Evolutionary conservation across 78 protist species (phyloP).

Genomic region (Dictyostelium citrinum): DNA sequence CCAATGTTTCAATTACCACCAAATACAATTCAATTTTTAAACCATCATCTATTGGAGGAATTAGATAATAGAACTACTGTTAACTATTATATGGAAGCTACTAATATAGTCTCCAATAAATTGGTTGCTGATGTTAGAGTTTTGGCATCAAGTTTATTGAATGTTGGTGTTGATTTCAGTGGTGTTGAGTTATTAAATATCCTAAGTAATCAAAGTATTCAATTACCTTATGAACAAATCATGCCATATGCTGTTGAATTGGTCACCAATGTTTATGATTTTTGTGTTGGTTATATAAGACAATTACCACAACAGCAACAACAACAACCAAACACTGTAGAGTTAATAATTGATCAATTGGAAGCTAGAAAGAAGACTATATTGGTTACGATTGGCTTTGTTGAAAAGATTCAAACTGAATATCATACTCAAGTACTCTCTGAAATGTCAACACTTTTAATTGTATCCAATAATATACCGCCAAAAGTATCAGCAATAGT

Average conservation of each 20-base stretch:
- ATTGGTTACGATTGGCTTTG: constrained; percentile 31
- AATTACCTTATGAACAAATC: constrained; percentile 1
- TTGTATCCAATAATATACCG: constrained; percentile 40
- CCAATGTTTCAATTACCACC: background rate
- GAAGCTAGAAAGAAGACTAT: constrained; percentile 42
- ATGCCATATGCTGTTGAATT: constrained; percentile 4
- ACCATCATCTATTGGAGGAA: background rate
- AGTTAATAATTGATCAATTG: constrained; percentile 20
- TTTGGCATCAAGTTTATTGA: constrained; percentile 5
- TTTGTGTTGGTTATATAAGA: constrained; percentile 10
- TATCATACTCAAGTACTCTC: constrained; percentile 26
- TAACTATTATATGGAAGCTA: constrained; percentile 14
- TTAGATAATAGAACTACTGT: background rate
- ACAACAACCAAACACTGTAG: background rate
- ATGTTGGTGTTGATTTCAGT: constrained; percentile 52
- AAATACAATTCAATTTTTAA: background rate
- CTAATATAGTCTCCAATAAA: constrained; percentile 10
- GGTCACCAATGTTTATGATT: constrained; percentile 21
- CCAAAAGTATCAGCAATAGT: constrained; percentile 27
- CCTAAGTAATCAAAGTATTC: background rate
- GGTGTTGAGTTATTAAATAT: constrained; percentile 1
- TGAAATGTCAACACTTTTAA: background rate
- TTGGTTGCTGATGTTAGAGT: constrained; percentile 17
- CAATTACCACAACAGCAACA: background rate
- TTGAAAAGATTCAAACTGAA: constrained; percentile 58